These are phyloP conservation scores for Tetracladium marchalianum DNA, from an alignment of 495 filamentous ascomycete genomes.

Conservation along the genomic window DNA sequence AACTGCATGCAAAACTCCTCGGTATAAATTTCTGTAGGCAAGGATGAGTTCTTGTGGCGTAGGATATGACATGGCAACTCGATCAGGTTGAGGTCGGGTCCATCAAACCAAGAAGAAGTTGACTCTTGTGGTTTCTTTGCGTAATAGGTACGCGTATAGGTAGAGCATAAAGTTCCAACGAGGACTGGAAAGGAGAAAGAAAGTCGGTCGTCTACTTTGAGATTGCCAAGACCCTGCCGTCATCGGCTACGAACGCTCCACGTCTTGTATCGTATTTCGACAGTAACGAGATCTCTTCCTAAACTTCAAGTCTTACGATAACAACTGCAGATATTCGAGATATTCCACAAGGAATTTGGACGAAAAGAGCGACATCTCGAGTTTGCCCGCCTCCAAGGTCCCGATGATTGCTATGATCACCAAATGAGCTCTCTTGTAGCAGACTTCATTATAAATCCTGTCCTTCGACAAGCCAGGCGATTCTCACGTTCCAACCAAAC, in stretches of 20 bases:
- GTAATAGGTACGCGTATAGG: too few relatives aligned
- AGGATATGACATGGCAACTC: constrained; percentile 2
- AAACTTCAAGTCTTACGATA: too few relatives aligned
- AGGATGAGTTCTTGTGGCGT: constrained; percentile 40
- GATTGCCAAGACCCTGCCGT: not conserved
- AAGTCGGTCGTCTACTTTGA: not conserved
- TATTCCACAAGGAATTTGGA: too few relatives aligned
- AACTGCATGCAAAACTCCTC: constrained; percentile 63
- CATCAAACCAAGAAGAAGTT: too few relatives aligned
- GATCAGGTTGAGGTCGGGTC: not conserved
- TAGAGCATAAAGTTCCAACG: too few relatives aligned
- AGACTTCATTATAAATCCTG: constrained; percentile 67
- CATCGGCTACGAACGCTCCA: not conserved
- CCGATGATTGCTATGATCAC: constrained; percentile 12
- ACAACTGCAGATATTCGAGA: too few relatives aligned
- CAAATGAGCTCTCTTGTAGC: constrained; percentile 66
- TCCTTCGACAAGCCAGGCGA: constrained; percentile 64
- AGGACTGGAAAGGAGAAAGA: too few relatives aligned
- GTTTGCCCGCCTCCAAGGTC: not conserved
- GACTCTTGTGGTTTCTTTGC: too few relatives aligned
- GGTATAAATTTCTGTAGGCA: constrained; percentile 74
- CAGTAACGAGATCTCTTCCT: too few relatives aligned
- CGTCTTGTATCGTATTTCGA: not conserved
- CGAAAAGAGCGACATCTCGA: not conserved
- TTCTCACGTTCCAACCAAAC: constrained; percentile 37